Percentiles rank a stretch among this genome's conserved stretches.
phyloP scores from a whole-genome alignment of 2,329 filamentous ascomycete genomes.

The Beauveria bassiana region DNA sequence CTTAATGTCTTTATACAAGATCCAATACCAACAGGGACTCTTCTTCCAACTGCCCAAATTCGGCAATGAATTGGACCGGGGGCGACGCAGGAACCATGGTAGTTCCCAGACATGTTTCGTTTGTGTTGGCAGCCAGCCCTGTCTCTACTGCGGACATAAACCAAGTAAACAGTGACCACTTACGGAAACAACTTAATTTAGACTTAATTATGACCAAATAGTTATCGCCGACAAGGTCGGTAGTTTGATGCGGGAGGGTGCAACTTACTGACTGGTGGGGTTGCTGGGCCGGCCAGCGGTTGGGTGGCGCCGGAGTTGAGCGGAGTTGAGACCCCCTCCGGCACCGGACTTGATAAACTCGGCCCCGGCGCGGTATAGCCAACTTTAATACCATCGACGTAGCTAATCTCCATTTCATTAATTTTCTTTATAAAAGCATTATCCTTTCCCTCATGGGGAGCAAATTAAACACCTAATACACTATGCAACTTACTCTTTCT shows the following conservation, averaged over 20 bases:
- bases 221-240: neutral
- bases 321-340: neutral
- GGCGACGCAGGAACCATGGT: too few relatives aligned
- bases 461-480: neutral
- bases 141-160: neutral
- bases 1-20: too few relatives aligned
- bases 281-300: neutral
- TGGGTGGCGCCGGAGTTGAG: slow-evolving; percentile 2
- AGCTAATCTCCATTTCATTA: neutral
- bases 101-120: too few relatives aligned
- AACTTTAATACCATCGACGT: neutral
- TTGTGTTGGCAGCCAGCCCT: too few relatives aligned
- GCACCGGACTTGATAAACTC: slow-evolving; percentile 5
- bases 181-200: neutral
- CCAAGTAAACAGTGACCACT: neutral
- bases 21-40: too few relatives aligned
- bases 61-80: too few relatives aligned
- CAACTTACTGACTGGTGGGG: too few relatives aligned
- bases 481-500: too few relatives aligned
- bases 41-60: too few relatives aligned
- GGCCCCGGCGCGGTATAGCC: slow-evolving; percentile 7
- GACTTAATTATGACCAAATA: neutral
- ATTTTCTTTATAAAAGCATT: neutral
- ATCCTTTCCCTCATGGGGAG: too few relatives aligned
- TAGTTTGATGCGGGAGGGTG: too few relatives aligned